Base-by-base conservation (phyloP, 352 stramenopile genomes). In the Phytopythium oedochilum region DNA sequence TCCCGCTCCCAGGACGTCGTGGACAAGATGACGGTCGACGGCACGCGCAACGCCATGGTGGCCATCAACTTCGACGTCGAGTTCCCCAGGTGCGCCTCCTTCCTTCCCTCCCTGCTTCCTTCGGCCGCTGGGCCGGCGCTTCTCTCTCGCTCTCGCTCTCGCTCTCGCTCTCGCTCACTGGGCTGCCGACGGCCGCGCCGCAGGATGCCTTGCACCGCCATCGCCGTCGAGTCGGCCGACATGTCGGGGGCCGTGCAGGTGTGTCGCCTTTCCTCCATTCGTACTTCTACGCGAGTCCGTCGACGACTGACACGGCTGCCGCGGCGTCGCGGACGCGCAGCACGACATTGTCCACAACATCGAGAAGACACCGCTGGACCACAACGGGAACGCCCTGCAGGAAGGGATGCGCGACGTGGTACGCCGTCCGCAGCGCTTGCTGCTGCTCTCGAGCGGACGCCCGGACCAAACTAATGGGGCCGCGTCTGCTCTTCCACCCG, bases 21-120 rank as follows among this genome's bases (percentile, higher is more conserved):
- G 32, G 84, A 92, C 66, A 89, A 90, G 59, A 94, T 94, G 84
- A 71, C 82, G 56, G 82, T 94, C 31, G 84, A 94, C 51, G 84
- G 82, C 25, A 58, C 63, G 12, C 78, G 84, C 54, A 86, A 94
- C 57, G 65, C 70, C 17, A 61, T 86, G 54, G 70, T 94, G 3
- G 64, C 71, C 22, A 88, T 94, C 59, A 77, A 90, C 59, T 94
- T 94, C 50, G 78, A 94, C 61, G 59, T 94, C 7, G 78, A 88
- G 15, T 94, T 94, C 49, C 84, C 84, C 1, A 60, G 71, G 78
- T 88, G 10, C 32, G 32, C 11, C 32, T 11, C 7, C 10, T 14
- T 49, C 46, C 58, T 47, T 50, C 20, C 39, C 11, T 43, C 42
- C 17, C 42, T 44, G 15, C 15, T 23, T 15, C 7, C 34, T 39